Base-by-base conservation (phyloP, 176 grass and related monocot species). In the Oryza glumipatula region DNA sequence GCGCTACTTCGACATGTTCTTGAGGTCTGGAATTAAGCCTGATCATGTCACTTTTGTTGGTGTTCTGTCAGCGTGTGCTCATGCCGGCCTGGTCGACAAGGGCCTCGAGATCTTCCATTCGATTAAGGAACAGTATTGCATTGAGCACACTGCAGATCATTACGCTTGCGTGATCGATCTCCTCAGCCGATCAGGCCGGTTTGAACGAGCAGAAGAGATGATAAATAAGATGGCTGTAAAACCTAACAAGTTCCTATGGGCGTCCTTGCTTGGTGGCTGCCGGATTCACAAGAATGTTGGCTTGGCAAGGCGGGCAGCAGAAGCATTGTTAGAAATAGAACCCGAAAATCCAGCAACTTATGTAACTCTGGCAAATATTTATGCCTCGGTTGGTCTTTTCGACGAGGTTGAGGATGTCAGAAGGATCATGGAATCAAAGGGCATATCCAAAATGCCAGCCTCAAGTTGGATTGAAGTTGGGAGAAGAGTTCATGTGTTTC, bases 81-180 rank as follows among this genome's bases (percentile, higher is more conserved):
- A 94, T 92, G 86, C 96, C 1, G 91, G 96, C 47, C 79, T 94
- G 44, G 85, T 98, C 2, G 91, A 98, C 54, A 90, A 92, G 77
- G 96, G 89, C 5, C 30, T 81, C 9, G 39, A 87, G 73, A 58
- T 95, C 69, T 98, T 98, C 76, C 74, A 92, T 85, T 90, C 67
- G 9, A 98, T 95, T 60, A 82, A 92, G 78, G 83, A 92, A 35
- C 73, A 85, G 26, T 82, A 94, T 23, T 48, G 9, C 39, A 87
- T 92, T 41, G 87, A 88, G 12, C 84, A 94, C 54, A 95, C 89
- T 13, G 80, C 83, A 12, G 87, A 98, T 77, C 96, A 94, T 65
- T 95, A 95, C 83, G 93, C 91, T 75, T 98, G 96, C 5, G 78
- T 94, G 47, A 72, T 98, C 39, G 93, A 98, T 82, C 88, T 98